These are phyloP conservation scores for Ramaria sp. DNA, from an alignment of 768 basidiomycete genomes.

Conservation along the genomic window DNA sequence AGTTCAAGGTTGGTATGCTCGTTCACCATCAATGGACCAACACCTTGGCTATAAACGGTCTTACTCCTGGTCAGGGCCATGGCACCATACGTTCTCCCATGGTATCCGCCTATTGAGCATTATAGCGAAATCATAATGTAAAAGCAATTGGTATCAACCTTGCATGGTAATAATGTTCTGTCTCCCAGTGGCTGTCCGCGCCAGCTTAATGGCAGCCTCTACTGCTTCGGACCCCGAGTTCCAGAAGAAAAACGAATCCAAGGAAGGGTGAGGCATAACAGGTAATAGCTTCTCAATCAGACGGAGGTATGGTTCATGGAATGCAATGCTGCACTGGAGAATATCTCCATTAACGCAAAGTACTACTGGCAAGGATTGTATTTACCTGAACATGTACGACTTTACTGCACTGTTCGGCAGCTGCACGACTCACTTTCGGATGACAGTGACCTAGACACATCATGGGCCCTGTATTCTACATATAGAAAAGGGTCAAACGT, in stretches of 20 bases:
- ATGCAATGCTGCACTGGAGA: constrained; percentile 74
- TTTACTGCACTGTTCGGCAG: constrained; percentile 77
- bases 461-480: not conserved
- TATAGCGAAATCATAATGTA: not conserved
- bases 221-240: constrained; percentile 93
- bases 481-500: not conserved
- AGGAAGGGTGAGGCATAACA: constrained; percentile 80
- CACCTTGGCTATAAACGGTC: constrained; percentile 76
- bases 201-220: constrained; percentile 84
- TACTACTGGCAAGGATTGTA: not conserved
- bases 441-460: constrained; percentile 64
- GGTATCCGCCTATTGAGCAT: constrained; percentile 51
- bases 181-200: constrained; percentile 60
- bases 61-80: constrained; percentile 94
- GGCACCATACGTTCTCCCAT: constrained; percentile 87
- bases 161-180: constrained; percentile 92
- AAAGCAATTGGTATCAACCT: constrained; percentile 28
- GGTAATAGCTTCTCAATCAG: constrained; percentile 81
- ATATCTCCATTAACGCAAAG: not conserved
- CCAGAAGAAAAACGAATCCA: constrained; percentile 96
- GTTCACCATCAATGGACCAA: constrained; percentile 73
- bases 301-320: constrained; percentile 75
- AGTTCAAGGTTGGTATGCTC: not conserved
- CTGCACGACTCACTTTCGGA: constrained; percentile 75
- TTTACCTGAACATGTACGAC: constrained; percentile 70